Percentiles rank a stretch among this genome's conserved stretches.
Evolutionary conservation across 2,329 filamentous ascomycete species (phyloP).

Genomic region (Calonectria multiphialidica): DNA sequence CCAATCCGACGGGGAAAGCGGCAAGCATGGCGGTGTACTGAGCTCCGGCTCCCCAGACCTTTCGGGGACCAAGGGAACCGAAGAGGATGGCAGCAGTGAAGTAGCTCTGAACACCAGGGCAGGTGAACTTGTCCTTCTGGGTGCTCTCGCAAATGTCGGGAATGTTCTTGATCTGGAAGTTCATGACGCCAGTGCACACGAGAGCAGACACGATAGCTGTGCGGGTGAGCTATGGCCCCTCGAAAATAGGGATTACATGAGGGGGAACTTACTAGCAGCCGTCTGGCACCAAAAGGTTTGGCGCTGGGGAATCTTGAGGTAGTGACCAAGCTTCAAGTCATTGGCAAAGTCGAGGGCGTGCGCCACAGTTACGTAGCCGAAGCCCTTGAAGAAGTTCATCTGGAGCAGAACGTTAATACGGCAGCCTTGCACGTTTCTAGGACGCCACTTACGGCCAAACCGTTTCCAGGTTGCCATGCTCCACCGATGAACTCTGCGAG

Average conservation of each 20-base stretch:
- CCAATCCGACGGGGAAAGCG: constrained; percentile 55
- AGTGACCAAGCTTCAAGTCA: constrained; percentile 54
- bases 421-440: neutral
- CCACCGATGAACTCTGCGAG: constrained; percentile 62
- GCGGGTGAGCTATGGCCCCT: neutral
- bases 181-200: constrained; percentile 49
- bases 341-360: constrained; percentile 52
- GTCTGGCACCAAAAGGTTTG: constrained; percentile 51
- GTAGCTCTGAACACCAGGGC: constrained; percentile 54
- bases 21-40: constrained; percentile 52
- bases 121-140: constrained; percentile 53
- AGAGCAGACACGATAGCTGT: constrained; percentile 49
- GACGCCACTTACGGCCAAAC: constrained; percentile 45
- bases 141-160: neutral
- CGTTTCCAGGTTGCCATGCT: constrained; percentile 56
- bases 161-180: constrained; percentile 48
- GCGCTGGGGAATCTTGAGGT: constrained; percentile 59
- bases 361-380: constrained; percentile 49
- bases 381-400: constrained; percentile 62
- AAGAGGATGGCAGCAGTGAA: constrained; percentile 55
- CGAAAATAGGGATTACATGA: no score
- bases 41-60: constrained; percentile 51
- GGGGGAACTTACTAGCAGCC: constrained; percentile 36
- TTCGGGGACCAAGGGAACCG: constrained; percentile 53
- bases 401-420: neutral